Conservation (phyloP, 2,329 filamentous ascomycete species). For the Pleoardoris graminearum region DNA sequence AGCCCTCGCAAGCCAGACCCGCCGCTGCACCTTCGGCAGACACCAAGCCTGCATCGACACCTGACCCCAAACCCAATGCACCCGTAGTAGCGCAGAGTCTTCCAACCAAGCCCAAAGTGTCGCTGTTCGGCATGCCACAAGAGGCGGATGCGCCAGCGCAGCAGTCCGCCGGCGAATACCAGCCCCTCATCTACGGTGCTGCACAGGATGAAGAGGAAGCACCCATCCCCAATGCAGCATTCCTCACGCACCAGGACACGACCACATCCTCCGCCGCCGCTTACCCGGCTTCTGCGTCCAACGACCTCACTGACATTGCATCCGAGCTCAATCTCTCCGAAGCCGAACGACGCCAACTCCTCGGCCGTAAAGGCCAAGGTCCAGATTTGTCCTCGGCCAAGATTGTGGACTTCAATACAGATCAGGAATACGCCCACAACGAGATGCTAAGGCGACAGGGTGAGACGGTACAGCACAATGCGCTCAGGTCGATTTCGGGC, state of each 20-base stretch:
- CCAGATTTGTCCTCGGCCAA: constrained; percentile 58
- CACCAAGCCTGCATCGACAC: constrained; percentile 4
- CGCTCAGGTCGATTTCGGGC: constrained; percentile 73
- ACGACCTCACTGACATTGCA: constrained; percentile 72
- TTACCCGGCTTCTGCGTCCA: constrained; percentile 30
- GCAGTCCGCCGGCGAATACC: constrained; percentile 36
- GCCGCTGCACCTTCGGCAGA: constrained; percentile 3
- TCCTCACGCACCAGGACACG: constrained; percentile 10
- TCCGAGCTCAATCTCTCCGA: constrained; percentile 77
- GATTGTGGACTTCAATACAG: constrained; percentile 86
- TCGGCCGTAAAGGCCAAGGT: constrained; percentile 67
- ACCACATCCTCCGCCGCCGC: constrained; percentile 13
- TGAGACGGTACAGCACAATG: constrained; percentile 74
- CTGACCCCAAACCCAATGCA: constrained; percentile 10
- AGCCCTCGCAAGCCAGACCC: constrained; percentile 17
- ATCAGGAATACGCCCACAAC: constrained; percentile 83
- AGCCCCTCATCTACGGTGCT: constrained; percentile 43
- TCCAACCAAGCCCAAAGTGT: constrained; percentile 61
- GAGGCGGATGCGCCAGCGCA: constrained; percentile 37
- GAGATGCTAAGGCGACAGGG: constrained; percentile 72
- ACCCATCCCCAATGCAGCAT: constrained; percentile 19
- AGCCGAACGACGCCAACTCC: constrained; percentile 77
- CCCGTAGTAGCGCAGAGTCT: constrained; percentile 27
- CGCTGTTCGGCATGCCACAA: constrained; percentile 68
- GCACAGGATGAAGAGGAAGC: constrained; percentile 25